Evolutionary conservation across 164 flowering plant genomes (phyloP).

Genomic region (Houttuynia cordata): DNA sequence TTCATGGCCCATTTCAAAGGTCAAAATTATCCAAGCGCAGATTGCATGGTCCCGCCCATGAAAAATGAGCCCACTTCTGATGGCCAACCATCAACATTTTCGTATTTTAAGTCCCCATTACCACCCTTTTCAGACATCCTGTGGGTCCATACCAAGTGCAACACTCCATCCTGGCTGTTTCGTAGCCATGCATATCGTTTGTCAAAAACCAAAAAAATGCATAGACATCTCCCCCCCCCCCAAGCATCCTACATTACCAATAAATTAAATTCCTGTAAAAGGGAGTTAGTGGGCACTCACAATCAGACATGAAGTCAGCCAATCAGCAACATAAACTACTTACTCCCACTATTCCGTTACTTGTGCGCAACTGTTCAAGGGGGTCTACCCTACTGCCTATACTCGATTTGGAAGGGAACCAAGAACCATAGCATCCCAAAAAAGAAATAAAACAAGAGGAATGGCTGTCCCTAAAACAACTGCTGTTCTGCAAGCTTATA

Average conservation of each 20-base stretch:
- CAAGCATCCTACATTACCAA: neutral
- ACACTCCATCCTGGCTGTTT: too few species aligned
- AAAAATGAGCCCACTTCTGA: too few species aligned
- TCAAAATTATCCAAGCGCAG: too few species aligned
- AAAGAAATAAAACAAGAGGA: slow-evolving; percentile 74
- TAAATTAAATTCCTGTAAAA: neutral
- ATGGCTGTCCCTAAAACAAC: slow-evolving; percentile 80
- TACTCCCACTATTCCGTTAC: slow-evolving; percentile 72
- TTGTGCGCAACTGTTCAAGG: slow-evolving; percentile 51
- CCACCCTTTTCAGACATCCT: too few species aligned
- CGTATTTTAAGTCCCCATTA: too few species aligned
- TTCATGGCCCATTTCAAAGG: too few species aligned
- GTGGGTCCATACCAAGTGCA: too few species aligned
- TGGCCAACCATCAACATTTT: too few species aligned
- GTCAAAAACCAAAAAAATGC: too few species aligned
- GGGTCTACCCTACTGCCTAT: slow-evolving; percentile 44
- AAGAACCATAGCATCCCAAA: slow-evolving; percentile 88
- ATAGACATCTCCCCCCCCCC: neutral
- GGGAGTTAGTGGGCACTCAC: slow-evolving; percentile 35
- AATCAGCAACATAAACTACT: slow-evolving; percentile 13
- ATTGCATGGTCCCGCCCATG: too few species aligned
- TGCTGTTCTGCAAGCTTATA: slow-evolving; percentile 53
- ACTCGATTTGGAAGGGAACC: slow-evolving; percentile 47
- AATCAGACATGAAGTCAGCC: slow-evolving; percentile 79
- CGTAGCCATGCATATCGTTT: too few species aligned